Base-by-base conservation (phyloP, 805 yeast species). In the Saturnispora silvae region DNA sequence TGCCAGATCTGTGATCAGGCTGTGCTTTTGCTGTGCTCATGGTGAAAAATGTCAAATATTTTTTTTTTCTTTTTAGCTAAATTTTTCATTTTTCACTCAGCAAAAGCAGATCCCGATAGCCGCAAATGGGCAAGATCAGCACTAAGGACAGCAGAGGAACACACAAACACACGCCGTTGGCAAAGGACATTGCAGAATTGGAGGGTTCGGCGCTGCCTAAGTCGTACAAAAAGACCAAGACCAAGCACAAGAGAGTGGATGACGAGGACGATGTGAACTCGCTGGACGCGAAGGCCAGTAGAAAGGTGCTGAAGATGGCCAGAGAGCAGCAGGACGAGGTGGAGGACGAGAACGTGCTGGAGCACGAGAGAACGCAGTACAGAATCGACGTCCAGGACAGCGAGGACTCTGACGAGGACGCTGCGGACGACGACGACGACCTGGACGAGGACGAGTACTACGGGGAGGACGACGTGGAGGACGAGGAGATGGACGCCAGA, bases 281-380 rank as follows among this genome's bases (percentile, higher is more conserved):
- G 48, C 67, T 92, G 28, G 96, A 89, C 62, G 81, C 96, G 15
- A 66, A 75, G 15, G 64, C 84, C 22, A 83, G 96, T 1, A 69
- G 94, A 58, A 84, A 75, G 60, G 87, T 92, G 57, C 65, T 92
- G 47, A 83, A 81, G 55, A 67, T 92, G 44, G 99, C 98, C 15
- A 77, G 72, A 49, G 89, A 81, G 51, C 99, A 92, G 63, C 96
- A 86, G 59, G 86, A 82, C 31, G 99, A 92, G 54, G 56, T 87
- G 16, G 87, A 75, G 37, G 76, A 66, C 33, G 95, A 83, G 52
- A 81, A 75, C 43, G 63, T 62, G 28, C 49, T 37, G 8, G 47
- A 47, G 26, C 35, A 44, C 33, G 46, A 40, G 35, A 45, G 47
- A 42, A 50, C 34, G 24, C 54, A 31, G 45, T 54, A 56, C 16